Base-by-base conservation (phyloP, 805 yeast genomes). In the Spathaspora hagerdaliae region DNA sequence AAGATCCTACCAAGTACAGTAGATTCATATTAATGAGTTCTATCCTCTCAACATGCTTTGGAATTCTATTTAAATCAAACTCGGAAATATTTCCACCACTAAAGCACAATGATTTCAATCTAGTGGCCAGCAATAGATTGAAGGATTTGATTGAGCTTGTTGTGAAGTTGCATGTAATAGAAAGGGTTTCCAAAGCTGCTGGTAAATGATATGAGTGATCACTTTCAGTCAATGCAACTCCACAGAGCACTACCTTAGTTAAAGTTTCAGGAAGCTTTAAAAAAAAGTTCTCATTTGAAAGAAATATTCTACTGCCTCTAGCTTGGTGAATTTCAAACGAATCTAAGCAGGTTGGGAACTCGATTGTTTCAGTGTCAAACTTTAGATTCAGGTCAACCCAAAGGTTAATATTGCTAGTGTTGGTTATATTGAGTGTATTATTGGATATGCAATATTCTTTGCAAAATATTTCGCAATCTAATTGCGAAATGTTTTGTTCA, bases 321-420 rank as follows among this genome's bases (percentile, higher is more conserved):
- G 13, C 15, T 31, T 39, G 41, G n/a, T 39, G 41, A 11, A 39
- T 39, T 32, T 39, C 41, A 10, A 39, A 19, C 29, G n/a, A 9
- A 5, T 6, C 11, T 39, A 39, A 39, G 31, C 36, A 14, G 8
- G 10, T 12, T 6, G 41, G 41, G 26, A 39, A 39, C 12, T 32
- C 41, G 31, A 39, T 39, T 11, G 26, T 27, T 9, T 5, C 12
- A 6, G 7, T 8, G 24, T 39, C 35, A 31, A 39, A 39, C 14
- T 39, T 39, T 14, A 39, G 7, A 39, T 31, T 39, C 41, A 39
- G 41, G 13, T 14, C 8, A 8, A 26, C 34, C 41, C 41, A 39
- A 12, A 39, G 31, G n/a, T 39, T 32, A 12, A 39, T n/a, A 9
- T 32, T 39, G 11, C 31, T 39, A 9, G 31, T 31, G n/a, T 31